phyloP scores from a whole-genome alignment of 805 yeast species.

The Ogataea thermomethanolica region DNA sequence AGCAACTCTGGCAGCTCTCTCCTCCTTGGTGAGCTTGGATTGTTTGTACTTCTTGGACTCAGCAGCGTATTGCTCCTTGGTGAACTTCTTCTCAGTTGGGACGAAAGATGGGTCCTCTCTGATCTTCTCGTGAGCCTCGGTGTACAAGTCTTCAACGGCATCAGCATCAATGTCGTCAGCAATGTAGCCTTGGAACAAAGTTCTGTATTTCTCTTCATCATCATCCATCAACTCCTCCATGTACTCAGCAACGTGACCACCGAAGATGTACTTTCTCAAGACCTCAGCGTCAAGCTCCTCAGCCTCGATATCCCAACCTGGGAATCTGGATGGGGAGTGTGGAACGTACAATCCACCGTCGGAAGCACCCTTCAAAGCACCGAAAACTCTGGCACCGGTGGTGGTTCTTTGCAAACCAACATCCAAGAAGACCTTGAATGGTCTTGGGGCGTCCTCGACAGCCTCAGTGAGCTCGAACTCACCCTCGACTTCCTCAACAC shows the following conservation, averaged over 20 bases:
- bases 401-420: constrained; percentile 99
- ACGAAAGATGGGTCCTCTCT: constrained; percentile 93
- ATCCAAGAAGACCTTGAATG: constrained; percentile 99
- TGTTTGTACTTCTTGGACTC: constrained; percentile 90
- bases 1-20: constrained; percentile 85
- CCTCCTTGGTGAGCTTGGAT: constrained; percentile 83
- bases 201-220: constrained; percentile 98
- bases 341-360: constrained; percentile 99
- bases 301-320: constrained; percentile 99
- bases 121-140: constrained; percentile 90
- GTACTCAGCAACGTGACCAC: constrained; percentile 99
- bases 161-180: constrained; percentile 98
- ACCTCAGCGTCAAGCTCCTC: constrained; percentile 98
- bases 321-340: constrained; percentile 99
- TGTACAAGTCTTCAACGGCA: constrained; percentile 91
- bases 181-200: constrained; percentile 93
- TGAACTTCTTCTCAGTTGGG: constrained; percentile 87
- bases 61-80: constrained; percentile 98
- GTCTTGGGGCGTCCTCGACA: constrained; percentile 99
- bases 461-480: constrained; percentile 98
- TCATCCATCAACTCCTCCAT: constrained; percentile 99
- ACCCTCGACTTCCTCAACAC: constrained; percentile 99
- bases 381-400: constrained; percentile 99
- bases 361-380: constrained; percentile 99
- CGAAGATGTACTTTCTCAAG: constrained; percentile 98